Conservation (phyloP, 108 stramenopile species). For the Skeletonema marinoi region DNA sequence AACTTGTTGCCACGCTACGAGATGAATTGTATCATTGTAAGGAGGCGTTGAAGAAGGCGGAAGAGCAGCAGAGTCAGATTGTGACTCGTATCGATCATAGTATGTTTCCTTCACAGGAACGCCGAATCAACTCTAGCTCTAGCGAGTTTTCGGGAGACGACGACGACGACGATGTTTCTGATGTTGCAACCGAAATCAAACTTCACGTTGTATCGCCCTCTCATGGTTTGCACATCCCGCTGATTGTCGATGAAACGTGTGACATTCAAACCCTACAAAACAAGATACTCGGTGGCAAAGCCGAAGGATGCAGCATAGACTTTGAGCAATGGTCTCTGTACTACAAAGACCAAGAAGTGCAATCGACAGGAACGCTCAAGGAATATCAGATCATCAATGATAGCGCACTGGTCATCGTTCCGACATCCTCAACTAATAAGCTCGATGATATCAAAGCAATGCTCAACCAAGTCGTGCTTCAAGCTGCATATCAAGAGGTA, state of each 20-base stretch:
- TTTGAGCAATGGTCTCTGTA: constrained; percentile 17
- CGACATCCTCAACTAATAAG: not conserved
- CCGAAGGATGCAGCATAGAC: not conserved
- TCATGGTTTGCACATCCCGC: constrained; percentile 19
- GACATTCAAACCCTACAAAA: constrained; percentile 37
- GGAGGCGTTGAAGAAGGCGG: constrained; percentile 13
- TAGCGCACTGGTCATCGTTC: constrained; percentile 27
- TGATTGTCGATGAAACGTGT: constrained; percentile 19
- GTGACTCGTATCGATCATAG: constrained; percentile 2
- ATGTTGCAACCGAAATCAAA: constrained; percentile 7
- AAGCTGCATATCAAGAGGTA: constrained; percentile 15
- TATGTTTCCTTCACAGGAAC: constrained; percentile 33
- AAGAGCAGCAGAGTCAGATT: not conserved
- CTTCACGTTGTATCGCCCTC: constrained; percentile 39
- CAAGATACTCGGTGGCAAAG: constrained; percentile 7
- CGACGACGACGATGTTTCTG: not conserved
- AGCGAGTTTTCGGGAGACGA: not conserved
- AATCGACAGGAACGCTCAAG: constrained; percentile 16
- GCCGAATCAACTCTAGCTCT: not conserved
- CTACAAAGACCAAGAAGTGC: constrained; percentile 21
- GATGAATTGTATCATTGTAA: constrained; percentile 23
- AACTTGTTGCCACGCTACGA: constrained; percentile 21
- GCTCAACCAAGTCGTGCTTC: constrained; percentile 7
- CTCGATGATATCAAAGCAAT: constrained; percentile 25
- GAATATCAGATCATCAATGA: constrained; percentile 17